These are phyloP conservation scores for Trametes meyenii DNA, from an alignment of 768 basidiomycete genomes.

Conservation along the genomic window DNA sequence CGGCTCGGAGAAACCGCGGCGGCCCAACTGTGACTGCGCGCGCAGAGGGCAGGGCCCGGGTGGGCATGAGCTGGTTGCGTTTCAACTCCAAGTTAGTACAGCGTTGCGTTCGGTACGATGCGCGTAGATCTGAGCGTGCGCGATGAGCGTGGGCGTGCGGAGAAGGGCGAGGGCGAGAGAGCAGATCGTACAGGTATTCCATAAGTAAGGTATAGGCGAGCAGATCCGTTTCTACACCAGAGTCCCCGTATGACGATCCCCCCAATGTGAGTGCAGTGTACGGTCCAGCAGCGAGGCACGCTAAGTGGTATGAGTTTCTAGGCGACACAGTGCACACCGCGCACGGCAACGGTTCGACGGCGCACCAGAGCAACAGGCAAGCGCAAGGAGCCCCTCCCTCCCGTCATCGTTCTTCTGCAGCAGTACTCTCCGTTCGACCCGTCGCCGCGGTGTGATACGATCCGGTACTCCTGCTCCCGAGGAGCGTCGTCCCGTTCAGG, in stretches of 20 bases:
- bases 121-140: neutral
- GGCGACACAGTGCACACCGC: neutral
- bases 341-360: neutral
- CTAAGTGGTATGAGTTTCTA: slow-evolving; percentile 11
- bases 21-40: slow-evolving; percentile 16
- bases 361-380: neutral
- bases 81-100: neutral
- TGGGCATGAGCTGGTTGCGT: neutral
- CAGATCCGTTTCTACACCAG: slow-evolving; percentile 13
- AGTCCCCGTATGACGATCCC: slow-evolving; percentile 14
- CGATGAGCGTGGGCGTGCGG: neutral
- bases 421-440: neutral
- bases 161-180: neutral
- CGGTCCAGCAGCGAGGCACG: neutral
- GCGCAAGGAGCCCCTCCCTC: neutral
- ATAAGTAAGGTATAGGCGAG: slow-evolving; percentile 18
- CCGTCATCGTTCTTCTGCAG: neutral
- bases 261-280: slow-evolving; percentile 3
- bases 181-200: slow-evolving; percentile 13
- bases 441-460: slow-evolving; percentile 15
- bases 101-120: neutral
- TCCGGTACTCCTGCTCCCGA: slow-evolving; percentile 15
- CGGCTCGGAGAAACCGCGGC: neutral
- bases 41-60: neutral
- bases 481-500: slow-evolving; percentile 1